phyloP scores from a whole-genome alignment of 257 asterid species.

The Striga asiatica region DNA sequence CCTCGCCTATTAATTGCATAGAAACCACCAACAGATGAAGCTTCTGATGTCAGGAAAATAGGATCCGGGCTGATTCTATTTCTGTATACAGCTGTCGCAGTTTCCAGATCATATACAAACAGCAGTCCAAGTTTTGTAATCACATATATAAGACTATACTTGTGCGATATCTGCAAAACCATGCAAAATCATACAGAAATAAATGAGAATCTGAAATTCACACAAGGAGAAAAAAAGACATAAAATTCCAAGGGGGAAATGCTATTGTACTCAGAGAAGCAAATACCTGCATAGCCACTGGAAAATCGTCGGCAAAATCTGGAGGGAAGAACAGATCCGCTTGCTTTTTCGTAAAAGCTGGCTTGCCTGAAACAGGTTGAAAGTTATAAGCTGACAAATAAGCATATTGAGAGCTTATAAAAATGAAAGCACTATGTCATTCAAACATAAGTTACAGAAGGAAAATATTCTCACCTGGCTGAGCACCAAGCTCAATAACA shows the following conservation, averaged over 20 bases:
- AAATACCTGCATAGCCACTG: slow-evolving; percentile 97
- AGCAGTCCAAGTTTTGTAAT: slow-evolving; percentile 98
- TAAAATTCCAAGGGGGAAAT: too few species aligned
- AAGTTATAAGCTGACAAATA: too few species aligned
- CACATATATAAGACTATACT: slow-evolving; percentile 84
- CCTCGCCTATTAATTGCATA: slow-evolving; percentile 96
- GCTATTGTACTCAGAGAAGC: slow-evolving; percentile 1
- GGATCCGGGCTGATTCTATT: slow-evolving; percentile 99
- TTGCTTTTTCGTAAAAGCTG: slow-evolving; percentile 85
- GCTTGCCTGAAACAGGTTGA: too few species aligned
- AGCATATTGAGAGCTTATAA: too few species aligned
- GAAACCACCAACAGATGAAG: slow-evolving; percentile 89
- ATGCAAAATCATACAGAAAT: slow-evolving; percentile 13
- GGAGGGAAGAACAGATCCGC: slow-evolving; percentile 99
- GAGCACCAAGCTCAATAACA: slow-evolving; percentile 96
- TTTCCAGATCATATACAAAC: slow-evolving; percentile 92
- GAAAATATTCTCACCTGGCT: slow-evolving; percentile 85
- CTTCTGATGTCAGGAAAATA: slow-evolving; percentile 88
- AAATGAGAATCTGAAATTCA: slow-evolving; percentile 4
- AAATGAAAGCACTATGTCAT: too few species aligned
- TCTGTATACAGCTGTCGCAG: slow-evolving; percentile 93
- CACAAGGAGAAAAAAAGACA: background rate
- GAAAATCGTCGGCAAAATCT: slow-evolving; percentile 93
- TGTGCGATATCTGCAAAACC: slow-evolving; percentile 72
- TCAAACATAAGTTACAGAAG: too few species aligned